These are phyloP conservation scores for Silene uniflora DNA, from an alignment of 148 eudicot species.

Conservation along the genomic window DNA sequence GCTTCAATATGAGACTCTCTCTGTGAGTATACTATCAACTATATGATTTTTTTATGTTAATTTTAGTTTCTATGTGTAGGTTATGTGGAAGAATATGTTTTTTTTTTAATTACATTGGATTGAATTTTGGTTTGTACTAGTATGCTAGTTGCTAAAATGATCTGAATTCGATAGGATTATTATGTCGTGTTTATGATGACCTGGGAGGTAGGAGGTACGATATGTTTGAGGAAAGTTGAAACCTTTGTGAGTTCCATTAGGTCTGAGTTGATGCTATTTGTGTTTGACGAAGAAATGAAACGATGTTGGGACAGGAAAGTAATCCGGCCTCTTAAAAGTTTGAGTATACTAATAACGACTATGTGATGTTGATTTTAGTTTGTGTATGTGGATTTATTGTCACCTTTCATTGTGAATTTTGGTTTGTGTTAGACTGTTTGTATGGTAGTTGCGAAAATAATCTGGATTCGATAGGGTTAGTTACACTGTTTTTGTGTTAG, in stretches of 20 bases:
- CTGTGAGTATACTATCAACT: constrained; percentile 36
- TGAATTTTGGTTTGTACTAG: background rate
- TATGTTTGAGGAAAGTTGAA: constrained; percentile 1
- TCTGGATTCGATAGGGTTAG: no score
- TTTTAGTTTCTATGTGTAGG: background rate
- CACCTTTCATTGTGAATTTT: no score
- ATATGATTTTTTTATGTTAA: background rate
- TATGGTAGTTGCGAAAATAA: no score
- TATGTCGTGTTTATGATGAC: background rate
- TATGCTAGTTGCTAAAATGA: background rate
- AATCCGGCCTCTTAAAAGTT: background rate
- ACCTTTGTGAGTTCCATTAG: background rate
- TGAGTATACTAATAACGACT: no score
- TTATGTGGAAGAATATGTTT: background rate
- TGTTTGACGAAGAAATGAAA: background rate
- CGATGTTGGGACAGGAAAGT: background rate
- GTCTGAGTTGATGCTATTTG: background rate
- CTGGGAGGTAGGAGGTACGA: background rate
- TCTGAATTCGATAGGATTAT: background rate
- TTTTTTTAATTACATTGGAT: background rate
- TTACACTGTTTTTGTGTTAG: no score
- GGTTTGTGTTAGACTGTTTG: no score
- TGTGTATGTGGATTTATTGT: no score
- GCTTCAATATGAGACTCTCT: constrained; percentile 35
- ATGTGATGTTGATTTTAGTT: no score